phyloP scores from a whole-genome alignment of 2,329 filamentous ascomycete species.

The Periglandula ipomoeae region DNA sequence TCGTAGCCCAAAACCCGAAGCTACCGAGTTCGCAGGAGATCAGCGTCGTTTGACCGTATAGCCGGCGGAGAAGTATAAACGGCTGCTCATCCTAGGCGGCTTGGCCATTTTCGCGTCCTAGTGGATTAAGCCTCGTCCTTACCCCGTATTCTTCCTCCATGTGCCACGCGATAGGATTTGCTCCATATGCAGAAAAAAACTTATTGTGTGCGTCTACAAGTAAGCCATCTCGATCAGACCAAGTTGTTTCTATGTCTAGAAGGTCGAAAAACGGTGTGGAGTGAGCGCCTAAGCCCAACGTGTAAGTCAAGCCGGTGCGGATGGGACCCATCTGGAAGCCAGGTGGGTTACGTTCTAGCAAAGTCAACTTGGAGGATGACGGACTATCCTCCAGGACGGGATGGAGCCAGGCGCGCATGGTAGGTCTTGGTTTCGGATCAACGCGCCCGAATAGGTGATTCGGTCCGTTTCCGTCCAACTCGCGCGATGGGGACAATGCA shows the following conservation, averaged over 20 bases:
- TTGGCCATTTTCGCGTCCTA: too few species aligned
- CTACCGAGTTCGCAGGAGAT: neutral
- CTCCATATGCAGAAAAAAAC: neutral
- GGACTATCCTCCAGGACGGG: neutral
- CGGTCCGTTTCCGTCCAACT: neutral
- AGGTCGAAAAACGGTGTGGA: neutral
- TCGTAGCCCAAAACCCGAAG: neutral
- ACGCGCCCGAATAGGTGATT: neutral
- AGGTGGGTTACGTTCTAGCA: neutral
- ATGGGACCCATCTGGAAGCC: neutral
- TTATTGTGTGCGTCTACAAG: too few species aligned
- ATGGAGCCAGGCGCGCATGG: neutral
- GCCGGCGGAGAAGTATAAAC: neutral
- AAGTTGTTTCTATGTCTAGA: neutral
- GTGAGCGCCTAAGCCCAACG: neutral
- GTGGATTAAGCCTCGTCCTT: neutral
- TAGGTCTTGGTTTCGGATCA: neutral
- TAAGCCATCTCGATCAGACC: neutral
- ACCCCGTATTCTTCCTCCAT: neutral
- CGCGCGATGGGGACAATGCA: conserved; percentile 17
- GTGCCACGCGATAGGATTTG: neutral
- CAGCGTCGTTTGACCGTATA: neutral
- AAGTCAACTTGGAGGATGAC: neutral
- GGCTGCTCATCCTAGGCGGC: neutral
- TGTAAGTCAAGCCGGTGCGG: neutral